Base-by-base conservation (phyloP, 2,329 filamentous ascomycete genomes). In the Microdochium paspali region DNA sequence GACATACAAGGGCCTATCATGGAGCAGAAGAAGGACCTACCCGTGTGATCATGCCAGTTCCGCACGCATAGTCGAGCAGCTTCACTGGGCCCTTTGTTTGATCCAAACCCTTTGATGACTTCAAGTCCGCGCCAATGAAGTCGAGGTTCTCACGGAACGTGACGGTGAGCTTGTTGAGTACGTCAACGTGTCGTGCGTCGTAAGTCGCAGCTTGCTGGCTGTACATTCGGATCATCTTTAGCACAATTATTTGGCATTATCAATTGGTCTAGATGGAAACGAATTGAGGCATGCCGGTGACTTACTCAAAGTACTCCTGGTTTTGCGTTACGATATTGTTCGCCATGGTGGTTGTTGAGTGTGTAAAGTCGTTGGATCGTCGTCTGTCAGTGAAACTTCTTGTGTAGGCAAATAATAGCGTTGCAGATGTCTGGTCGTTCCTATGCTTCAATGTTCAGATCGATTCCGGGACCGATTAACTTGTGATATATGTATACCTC, bases 21-120 rank as follows among this genome's bases (percentile, higher is more conserved):
- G 24, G 31, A 44, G 13, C n/a, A n/a, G 10, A 13, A 24, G n/a
- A 24, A 24, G 45, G 49, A 20, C 72, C 54, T 59, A 85, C 82
- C 61, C 76, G 72, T 12, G 83, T 84, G 52, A 87, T 70, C 47
- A 79, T 64, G 2, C 84, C 84, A 5, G 83, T 82, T 9, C 86
- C 86, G 58, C 85, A 90, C 15, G 86, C 86, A 63, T 90, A 90
- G 60, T 90, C 86, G 2, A 90, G 69, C 20, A 88, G 64, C 43
- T 74, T 73, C 39, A 80, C 69, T 48, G 56, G 58, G 15, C 18
- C 57, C 55, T 67, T 44, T 50, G 54, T 57, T 58, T n/a, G 54
- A 57, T 53, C n/a, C 61, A n/a, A n/a, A 57, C 12, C 50, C 53
- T 10, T 60, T 57, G 10, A 57, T 54, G 4, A 60, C 67, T 2